Evolutionary conservation across 495 filamentous ascomycete species (phyloP), one percentile per base, ranked within the genome.

Genomic region (Hypoxylon perforatum): DNA sequence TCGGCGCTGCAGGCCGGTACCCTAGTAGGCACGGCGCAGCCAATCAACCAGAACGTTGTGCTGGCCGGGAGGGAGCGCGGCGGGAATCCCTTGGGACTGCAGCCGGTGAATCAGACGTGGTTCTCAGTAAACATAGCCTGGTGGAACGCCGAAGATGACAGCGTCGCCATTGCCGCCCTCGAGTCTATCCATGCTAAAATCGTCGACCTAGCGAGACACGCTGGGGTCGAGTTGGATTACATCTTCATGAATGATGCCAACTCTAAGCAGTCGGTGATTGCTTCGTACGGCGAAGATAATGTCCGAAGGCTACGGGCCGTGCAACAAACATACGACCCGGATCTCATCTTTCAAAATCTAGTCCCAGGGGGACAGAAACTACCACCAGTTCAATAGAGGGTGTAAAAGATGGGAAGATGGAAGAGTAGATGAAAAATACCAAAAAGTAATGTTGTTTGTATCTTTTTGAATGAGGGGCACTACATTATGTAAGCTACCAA

Each of bases 301-400:
- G 23, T 77, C 19, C 57, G 41, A 0, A 70, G 56, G 46, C 53
- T 81, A 47, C 52, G 48, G 47, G 60, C 28, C 5, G 45, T 76
- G 7, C 65, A 72, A 10, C 36, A 61, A 28, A 67, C 67, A n/a
- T 81, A 77, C 61, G 80, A 81, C 55, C 78, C 78, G 0, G 0
- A 18, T 4, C 58, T 67, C 1, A 61, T 81, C 15, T 81, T 78
- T 47, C 77, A 81, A 58, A 70, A 58, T 22, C 56, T 75, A 45
- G 61, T 63, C 0, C 53, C 41, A 12, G 67, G 63, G 4, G 58
- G 55, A 7, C 53, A 44, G 3, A 64, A 69, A 41, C 2, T 53
- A 12, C 49, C 49, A n/a, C 21, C 12, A 41, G 12, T 25, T 4
- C 10, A 33, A 36, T 33, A n/a, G n/a, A n/a, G n/a, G n/a, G n/a